phyloP scores from a whole-genome alignment of 208 protist species.

The Trypanosoma melophagium region DNA sequence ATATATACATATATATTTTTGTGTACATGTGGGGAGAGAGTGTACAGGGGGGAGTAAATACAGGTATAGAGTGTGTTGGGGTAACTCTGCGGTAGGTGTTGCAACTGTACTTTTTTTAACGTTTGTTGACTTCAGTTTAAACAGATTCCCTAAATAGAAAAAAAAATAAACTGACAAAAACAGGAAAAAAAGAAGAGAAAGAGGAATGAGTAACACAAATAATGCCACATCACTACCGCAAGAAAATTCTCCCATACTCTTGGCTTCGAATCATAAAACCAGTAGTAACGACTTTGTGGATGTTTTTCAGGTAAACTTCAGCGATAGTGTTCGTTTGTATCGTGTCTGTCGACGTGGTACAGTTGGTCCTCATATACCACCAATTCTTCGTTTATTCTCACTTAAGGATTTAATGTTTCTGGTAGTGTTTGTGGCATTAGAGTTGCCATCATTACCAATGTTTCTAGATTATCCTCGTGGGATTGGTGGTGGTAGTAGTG shows the following conservation, averaged over 20 bases:
- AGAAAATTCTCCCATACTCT: conserved; percentile 21
- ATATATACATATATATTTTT: too few species aligned
- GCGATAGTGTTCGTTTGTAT: conserved; percentile 75
- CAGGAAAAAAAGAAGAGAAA: too few species aligned
- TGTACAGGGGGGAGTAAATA: neutral
- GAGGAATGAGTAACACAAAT: conserved; percentile 4
- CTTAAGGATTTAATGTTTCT: conserved; percentile 19
- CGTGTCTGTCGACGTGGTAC: conserved; percentile 41
- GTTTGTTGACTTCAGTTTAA: too few species aligned
- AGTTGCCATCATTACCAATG: neutral
- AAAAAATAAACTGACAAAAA: neutral
- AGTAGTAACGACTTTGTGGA: conserved; percentile 61
- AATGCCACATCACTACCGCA: neutral
- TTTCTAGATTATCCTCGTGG: neutral
- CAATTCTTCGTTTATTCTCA: conserved; percentile 5
- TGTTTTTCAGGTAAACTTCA: conserved; percentile 67
- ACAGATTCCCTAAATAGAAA: neutral
- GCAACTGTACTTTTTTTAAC: too few species aligned
- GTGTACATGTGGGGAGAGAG: neutral
- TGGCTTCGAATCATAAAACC: conserved; percentile 53
- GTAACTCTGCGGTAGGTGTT: too few species aligned
- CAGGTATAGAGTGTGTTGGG: neutral
- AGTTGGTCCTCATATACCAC: neutral
- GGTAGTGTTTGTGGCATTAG: conserved; percentile 7
- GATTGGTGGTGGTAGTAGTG: too few species aligned